phyloP scores from a whole-genome alignment of 2,329 filamentous ascomycete genomes.

The Ceratocystis eucalypticola region DNA sequence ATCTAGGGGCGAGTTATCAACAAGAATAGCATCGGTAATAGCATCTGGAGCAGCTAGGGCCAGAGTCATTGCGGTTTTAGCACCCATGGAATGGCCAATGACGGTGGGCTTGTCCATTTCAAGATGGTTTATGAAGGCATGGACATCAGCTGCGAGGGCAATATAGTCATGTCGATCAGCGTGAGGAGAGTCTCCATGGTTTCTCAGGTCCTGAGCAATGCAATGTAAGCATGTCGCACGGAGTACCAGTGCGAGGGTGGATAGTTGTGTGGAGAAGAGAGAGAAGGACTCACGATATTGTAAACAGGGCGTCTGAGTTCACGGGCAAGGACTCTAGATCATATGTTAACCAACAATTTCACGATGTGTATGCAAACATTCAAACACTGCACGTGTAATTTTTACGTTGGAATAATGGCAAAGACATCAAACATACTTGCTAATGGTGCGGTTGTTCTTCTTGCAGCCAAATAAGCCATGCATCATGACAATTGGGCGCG shows the following conservation, averaged over 20 bases:
- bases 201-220: constrained; percentile 60
- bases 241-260: background rate
- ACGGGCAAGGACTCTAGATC: constrained; percentile 57
- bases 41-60: constrained; percentile 56
- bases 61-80: constrained; percentile 82
- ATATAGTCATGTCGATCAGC: constrained; percentile 61
- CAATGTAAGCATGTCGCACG: constrained; percentile 17
- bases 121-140: constrained; percentile 61
- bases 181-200: constrained; percentile 86
- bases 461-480: constrained; percentile 92
- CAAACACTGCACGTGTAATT: no score
- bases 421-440: constrained; percentile 53
- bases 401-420: no score
- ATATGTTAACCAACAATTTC: background rate
- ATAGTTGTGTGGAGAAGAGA: background rate
- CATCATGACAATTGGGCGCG: constrained; percentile 65
- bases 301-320: constrained; percentile 72
- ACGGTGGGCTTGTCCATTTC: constrained; percentile 56
- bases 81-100: constrained; percentile 95
- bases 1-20: constrained; percentile 87
- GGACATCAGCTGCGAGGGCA: constrained; percentile 71
- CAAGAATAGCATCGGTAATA: constrained; percentile 60
- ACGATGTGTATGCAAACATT: no score
- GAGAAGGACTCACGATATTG: constrained; percentile 48
- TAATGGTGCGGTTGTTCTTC: constrained; percentile 86